Base-by-base conservation (phyloP, 306 rosid genomes). In the Herpetospermum pedunculosum region DNA sequence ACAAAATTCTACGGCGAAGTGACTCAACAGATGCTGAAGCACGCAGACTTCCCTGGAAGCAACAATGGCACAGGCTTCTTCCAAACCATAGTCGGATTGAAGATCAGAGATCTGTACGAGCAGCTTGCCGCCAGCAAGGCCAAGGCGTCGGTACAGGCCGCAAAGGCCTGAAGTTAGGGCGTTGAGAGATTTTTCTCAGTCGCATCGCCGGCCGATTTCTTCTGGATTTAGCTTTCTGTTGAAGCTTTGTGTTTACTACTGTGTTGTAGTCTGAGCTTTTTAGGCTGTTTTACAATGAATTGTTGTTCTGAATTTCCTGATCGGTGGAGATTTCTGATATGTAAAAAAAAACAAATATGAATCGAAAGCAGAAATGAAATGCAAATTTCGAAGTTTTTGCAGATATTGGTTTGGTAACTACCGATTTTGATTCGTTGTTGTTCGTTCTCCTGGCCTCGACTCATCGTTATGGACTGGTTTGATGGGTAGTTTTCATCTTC, bases 11-110 rank as follows among this genome's bases (percentile, higher is more conserved):
- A 95, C 40, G 99, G 99, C 65, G 99, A 95, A 68, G 97, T 95
- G 13, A 95, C 97, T 37, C 99, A 95, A 77, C 99, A 95, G 64
- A 87, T 95, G 99, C 82, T 95, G 96, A 91, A 95, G 96, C 99
- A 88, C 72, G 73, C 96, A 3, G 99, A 95, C 35, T 95, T 95
- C 84, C 99, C 99, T 0, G 99, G 99, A 3, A 95, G 99, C 88
- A 95, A 70, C 96, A 95, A 95, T 28, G 99, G 99, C 0, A 95
- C 99, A 0, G 99, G 99, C 75, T 92, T 95, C 65, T 95, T 95
- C 90, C 97, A 95, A 80, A 95, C 99, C 88, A 83, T 95, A 29
- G 73, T 91, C 57, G 99, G 99, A 26, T 83, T 95, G 82, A 95
- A 95, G 90, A 91, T 95, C 23, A 83, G 97, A 81, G 99, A 95